phyloP scores from a whole-genome alignment of 306 rosid species.

The Trifolium pratense region DNA sequence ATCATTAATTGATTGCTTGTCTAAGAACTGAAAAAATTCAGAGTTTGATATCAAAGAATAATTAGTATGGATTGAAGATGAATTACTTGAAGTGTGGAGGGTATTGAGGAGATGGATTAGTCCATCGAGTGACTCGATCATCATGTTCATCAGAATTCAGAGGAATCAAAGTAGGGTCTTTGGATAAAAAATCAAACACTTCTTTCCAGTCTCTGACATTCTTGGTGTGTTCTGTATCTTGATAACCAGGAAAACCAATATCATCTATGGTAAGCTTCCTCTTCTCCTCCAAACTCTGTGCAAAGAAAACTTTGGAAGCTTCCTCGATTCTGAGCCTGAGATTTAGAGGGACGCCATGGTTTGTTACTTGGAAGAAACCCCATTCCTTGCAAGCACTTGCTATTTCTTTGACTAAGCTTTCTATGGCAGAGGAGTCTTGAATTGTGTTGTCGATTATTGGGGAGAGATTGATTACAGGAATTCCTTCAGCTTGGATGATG shows the following conservation, averaged over 20 bases:
- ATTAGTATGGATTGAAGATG: neutral
- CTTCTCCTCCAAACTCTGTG: conserved; percentile 65
- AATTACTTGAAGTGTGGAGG: conserved; percentile 62
- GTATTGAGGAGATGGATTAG: conserved; percentile 56
- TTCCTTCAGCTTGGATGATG: conserved; percentile 34
- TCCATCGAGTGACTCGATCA: conserved; percentile 43
- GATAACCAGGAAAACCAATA: conserved; percentile 44
- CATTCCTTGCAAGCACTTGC: conserved; percentile 46
- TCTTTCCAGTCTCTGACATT: conserved; percentile 85
- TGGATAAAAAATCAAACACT: conserved; percentile 54
- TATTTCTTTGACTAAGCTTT: conserved; percentile 28
- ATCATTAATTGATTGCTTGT: too few species aligned
- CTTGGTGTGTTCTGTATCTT: conserved; percentile 72
- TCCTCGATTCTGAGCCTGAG: conserved; percentile 39
- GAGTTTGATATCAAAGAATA: too few species aligned
- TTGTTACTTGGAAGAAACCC: conserved; percentile 56
- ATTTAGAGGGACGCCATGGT: conserved; percentile 57
- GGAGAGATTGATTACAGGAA: conserved; percentile 72
- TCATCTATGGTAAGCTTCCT: conserved; percentile 53
- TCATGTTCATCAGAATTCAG: conserved; percentile 46
- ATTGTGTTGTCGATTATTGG: conserved; percentile 11
- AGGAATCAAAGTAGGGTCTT: conserved; percentile 52
- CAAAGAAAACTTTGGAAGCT: conserved; percentile 57
- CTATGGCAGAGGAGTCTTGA: conserved; percentile 1
- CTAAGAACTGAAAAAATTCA: too few species aligned